These are phyloP conservation scores for Gossypium longicalyx DNA, from an alignment of 345 rosid species.

Conservation along the genomic window DNA sequence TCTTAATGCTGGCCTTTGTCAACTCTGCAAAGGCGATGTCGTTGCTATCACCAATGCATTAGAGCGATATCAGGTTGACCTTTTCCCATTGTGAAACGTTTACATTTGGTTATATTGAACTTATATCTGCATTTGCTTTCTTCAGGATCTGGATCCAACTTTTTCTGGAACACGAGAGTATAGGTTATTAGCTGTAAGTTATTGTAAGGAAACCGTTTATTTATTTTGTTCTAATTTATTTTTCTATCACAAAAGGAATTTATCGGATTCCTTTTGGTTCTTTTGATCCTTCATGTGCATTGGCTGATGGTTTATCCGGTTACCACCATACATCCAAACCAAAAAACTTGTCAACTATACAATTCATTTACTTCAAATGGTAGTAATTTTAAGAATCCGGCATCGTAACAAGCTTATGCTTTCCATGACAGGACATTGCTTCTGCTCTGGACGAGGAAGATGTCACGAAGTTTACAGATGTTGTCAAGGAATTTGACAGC, in stretches of 20 bases:
- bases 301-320: background rate
- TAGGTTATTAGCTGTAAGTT: slow-evolving; percentile 5
- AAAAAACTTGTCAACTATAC: background rate
- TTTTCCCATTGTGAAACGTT: slow-evolving; percentile 2
- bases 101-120: background rate
- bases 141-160: slow-evolving; percentile 5
- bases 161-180: slow-evolving; percentile 1
- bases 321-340: background rate
- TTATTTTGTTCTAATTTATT: background rate
- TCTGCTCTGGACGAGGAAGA: slow-evolving; percentile 94
- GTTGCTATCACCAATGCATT: slow-evolving; percentile 85
- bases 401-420: background rate
- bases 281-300: background rate
- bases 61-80: slow-evolving; percentile 77
- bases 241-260: background rate
- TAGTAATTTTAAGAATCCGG: background rate
- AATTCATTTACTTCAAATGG: background rate
- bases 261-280: background rate
- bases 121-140: background rate
- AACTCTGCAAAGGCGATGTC: slow-evolving; percentile 85
- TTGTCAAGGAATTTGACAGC: slow-evolving; percentile 92
- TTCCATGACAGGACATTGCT: slow-evolving; percentile 60
- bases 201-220: background rate
- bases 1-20: slow-evolving; percentile 95
- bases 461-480: slow-evolving; percentile 69